These are phyloP conservation scores for Ophiocordyceps camponoti-floridani DNA, from an alignment of 2,329 filamentous ascomycete species.

Conservation along the genomic window DNA sequence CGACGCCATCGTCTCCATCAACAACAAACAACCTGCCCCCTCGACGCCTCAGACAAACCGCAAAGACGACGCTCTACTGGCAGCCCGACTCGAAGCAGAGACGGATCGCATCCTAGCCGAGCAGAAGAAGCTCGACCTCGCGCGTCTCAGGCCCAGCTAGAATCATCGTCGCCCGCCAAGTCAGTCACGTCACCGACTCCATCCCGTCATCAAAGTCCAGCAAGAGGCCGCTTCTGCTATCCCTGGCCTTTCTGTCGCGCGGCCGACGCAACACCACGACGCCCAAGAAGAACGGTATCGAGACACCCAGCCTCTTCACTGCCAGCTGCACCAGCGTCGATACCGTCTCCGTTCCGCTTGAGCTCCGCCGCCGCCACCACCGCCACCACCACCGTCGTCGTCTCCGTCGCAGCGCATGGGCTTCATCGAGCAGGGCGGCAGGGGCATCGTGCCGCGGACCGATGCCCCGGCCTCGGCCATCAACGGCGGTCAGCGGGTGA, in stretches of 20 bases:
- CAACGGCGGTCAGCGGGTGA: slow-evolving; percentile 61
- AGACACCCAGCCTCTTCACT: no score
- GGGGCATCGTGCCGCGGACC: slow-evolving; percentile 29
- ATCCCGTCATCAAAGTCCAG: slow-evolving; percentile 9
- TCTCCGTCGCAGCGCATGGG: slow-evolving; percentile 9
- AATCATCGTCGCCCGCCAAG: background rate
- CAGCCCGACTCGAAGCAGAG: slow-evolving; percentile 26
- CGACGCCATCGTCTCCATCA: no score
- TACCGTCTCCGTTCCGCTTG: slow-evolving; percentile 13
- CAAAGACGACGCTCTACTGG: slow-evolving; percentile 13
- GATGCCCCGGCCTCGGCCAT: slow-evolving; percentile 69
- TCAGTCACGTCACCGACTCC: no score
- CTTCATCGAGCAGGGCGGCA: slow-evolving; percentile 25
- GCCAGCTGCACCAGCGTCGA: slow-evolving; percentile 15
- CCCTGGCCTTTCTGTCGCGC: slow-evolving; percentile 26
- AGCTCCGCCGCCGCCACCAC: slow-evolving; percentile 11
- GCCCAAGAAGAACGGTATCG: slow-evolving; percentile 13
- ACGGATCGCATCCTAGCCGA: slow-evolving; percentile 29
- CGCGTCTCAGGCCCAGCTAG: slow-evolving; percentile 25
- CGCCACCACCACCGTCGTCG: slow-evolving; percentile 14
- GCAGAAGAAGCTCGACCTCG: slow-evolving; percentile 29
- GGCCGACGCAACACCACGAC: slow-evolving; percentile 22
- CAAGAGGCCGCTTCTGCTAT: slow-evolving; percentile 23
- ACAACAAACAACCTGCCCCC: background rate
- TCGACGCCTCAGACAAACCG: background rate